Evolutionary conservation across 441 rosid genomes (phyloP).

Genomic region (Brassica hybrid): DNA sequence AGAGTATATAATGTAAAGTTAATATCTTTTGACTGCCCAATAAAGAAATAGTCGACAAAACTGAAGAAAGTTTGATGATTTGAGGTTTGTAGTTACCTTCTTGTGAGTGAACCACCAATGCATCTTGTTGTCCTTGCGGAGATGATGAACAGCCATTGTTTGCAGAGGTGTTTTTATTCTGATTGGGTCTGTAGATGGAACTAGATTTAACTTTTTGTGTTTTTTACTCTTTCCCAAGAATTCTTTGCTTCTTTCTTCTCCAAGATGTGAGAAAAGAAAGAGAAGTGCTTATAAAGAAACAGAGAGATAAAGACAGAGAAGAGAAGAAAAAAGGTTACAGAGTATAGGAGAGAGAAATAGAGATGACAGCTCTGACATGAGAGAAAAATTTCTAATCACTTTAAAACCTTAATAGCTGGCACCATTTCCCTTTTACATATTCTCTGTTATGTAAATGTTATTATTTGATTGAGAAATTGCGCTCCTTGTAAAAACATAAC

Average conservation of each 20-base stretch:
- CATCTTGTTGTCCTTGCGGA: conserved; percentile 56
- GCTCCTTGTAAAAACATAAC: no score
- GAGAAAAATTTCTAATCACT: conserved; percentile 68
- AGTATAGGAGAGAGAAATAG: conserved; percentile 29
- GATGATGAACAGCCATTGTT: conserved; percentile 58
- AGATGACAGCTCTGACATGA: conserved; percentile 85
- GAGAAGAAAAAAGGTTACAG: background rate
- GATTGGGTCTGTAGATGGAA: no score
- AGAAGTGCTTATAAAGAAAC: no score
- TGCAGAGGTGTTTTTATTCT: conserved; percentile 16
- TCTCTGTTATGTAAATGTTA: conserved; percentile 40
- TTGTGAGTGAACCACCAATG: conserved; percentile 96
- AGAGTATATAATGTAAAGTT: background rate
- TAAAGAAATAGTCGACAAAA: background rate
- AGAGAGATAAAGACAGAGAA: no score
- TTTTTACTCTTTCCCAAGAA: no score
- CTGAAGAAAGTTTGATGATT: conserved; percentile 11
- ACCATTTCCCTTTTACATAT: conserved; percentile 48
- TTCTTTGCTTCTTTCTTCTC: no score
- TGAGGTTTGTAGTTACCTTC: conserved; percentile 50
- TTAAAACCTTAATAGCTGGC: conserved; percentile 77
- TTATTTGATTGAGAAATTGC: background rate
- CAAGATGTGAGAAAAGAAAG: no score
- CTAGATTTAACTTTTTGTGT: no score
- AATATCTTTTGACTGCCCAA: background rate